Evolutionary conservation across 345 rosid species (phyloP).

Genomic region (Citrus reticulata): DNA sequence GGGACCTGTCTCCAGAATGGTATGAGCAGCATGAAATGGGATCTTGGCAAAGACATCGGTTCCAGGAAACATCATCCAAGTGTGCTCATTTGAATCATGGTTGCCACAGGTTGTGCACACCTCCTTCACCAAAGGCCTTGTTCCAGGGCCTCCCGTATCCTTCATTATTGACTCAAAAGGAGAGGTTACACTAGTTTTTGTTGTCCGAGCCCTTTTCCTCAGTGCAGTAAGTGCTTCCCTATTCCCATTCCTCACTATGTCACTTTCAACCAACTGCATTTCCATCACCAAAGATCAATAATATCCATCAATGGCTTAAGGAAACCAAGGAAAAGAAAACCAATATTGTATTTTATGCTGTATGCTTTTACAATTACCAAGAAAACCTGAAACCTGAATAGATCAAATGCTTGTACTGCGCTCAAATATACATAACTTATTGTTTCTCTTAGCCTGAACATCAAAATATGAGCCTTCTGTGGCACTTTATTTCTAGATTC

Average conservation of each 20-base stretch:
- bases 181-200: conserved; percentile 59
- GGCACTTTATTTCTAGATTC: not conserved
- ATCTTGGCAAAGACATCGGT: conserved; percentile 65
- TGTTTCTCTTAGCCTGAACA: not conserved
- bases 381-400: not conserved
- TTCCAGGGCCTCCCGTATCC: conserved; percentile 40
- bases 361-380: not conserved
- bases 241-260: conserved; percentile 67
- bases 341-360: not conserved
- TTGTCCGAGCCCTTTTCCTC: conserved; percentile 73
- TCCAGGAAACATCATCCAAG: conserved; percentile 85
- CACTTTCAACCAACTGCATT: conserved; percentile 68
- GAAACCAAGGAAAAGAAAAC: not conserved
- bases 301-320: not conserved
- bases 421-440: not conserved
- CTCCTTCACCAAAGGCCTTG: conserved; percentile 65
- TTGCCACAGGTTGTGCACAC: conserved; percentile 75
- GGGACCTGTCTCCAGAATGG: conserved; percentile 71
- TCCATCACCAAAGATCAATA: conserved; percentile 10
- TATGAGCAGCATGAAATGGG: conserved; percentile 82
- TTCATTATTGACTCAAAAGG: conserved; percentile 81
- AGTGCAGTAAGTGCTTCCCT: conserved; percentile 79
- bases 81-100: conserved; percentile 59
- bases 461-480: not conserved
- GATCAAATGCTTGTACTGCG: not conserved